Evolutionary conservation across 2,329 filamentous ascomycete species (phyloP).

Genomic region (Corniculantispora saksenae): DNA sequence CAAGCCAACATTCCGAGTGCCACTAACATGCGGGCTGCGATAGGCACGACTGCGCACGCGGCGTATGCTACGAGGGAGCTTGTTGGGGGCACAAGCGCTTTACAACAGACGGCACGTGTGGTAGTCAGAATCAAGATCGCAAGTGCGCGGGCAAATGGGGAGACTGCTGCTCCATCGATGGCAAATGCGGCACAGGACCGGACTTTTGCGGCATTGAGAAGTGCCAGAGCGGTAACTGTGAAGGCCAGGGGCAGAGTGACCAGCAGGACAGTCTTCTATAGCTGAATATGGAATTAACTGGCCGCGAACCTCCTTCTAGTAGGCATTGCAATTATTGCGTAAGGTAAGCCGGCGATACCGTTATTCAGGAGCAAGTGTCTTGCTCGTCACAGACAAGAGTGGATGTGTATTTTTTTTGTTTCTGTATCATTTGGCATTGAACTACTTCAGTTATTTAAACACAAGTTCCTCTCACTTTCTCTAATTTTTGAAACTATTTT

Average conservation of each 20-base stretch:
- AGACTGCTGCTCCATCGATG: constrained; percentile 31
- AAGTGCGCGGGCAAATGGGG: constrained; percentile 36
- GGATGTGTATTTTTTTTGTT: no score
- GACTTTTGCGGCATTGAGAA: constrained; percentile 26
- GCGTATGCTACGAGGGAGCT: constrained; percentile 36
- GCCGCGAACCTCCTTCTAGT: no score
- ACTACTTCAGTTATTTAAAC: no score
- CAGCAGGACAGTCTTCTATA: no score
- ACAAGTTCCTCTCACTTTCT: no score
- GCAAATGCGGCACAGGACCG: constrained; percentile 28
- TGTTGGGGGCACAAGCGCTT: constrained; percentile 33
- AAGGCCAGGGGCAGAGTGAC: neutral
- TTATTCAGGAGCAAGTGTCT: no score
- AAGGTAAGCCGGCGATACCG: no score
- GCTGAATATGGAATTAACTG: no score
- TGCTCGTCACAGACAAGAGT: no score
- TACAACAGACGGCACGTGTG: constrained; percentile 38
- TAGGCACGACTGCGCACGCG: constrained; percentile 33
- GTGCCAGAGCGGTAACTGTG: constrained; percentile 27
- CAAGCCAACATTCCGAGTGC: neutral
- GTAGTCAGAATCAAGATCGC: constrained; percentile 29
- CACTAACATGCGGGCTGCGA: constrained; percentile 4
- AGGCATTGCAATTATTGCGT: no score
- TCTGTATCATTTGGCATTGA: no score
- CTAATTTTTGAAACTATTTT: no score